Conservation (phyloP, 352 stramenopile species). For the Phytophthora sojae region DNA sequence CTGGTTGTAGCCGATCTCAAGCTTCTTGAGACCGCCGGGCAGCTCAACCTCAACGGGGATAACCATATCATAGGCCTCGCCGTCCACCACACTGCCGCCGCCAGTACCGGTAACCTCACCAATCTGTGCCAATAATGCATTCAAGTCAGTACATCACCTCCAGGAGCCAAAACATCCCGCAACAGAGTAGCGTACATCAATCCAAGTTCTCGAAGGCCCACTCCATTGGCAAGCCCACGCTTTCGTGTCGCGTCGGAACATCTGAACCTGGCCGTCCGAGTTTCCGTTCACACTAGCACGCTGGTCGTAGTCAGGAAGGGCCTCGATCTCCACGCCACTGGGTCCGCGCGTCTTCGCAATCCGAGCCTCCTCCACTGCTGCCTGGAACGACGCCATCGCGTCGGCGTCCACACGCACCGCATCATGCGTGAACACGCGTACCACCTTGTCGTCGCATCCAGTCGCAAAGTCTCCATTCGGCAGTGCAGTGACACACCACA, state of each 20-base stretch:
- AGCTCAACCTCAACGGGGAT: conserved; percentile 97
- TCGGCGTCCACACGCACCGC: conserved; percentile 71
- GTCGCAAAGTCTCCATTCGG: conserved; percentile 93
- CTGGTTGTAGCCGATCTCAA: conserved; percentile 98
- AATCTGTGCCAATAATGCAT: conserved; percentile 52
- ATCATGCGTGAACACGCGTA: conserved; percentile 92
- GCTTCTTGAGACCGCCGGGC: conserved; percentile 90
- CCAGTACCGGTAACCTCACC: conserved; percentile 88
- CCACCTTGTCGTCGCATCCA: conserved; percentile 93
- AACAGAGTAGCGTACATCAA: conserved; percentile 85
- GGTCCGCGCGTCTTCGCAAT: conserved; percentile 80
- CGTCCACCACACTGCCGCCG: conserved; percentile 90
- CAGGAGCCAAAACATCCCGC: neutral
- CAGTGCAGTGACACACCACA: conserved; percentile 87
- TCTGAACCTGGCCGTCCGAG: conserved; percentile 95
- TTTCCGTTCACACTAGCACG: conserved; percentile 74
- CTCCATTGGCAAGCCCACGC: conserved; percentile 97
- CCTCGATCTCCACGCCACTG: conserved; percentile 93
- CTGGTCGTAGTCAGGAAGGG: conserved; percentile 94
- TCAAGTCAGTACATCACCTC: neutral
- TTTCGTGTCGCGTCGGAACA: conserved; percentile 95
- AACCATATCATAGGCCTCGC: conserved; percentile 95
- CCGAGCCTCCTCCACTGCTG: conserved; percentile 64
- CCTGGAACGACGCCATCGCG: conserved; percentile 69
- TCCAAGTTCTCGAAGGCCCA: conserved; percentile 90